Conservation (phyloP, 352 stramenopile species). For the Vaucheria bursata region DNA sequence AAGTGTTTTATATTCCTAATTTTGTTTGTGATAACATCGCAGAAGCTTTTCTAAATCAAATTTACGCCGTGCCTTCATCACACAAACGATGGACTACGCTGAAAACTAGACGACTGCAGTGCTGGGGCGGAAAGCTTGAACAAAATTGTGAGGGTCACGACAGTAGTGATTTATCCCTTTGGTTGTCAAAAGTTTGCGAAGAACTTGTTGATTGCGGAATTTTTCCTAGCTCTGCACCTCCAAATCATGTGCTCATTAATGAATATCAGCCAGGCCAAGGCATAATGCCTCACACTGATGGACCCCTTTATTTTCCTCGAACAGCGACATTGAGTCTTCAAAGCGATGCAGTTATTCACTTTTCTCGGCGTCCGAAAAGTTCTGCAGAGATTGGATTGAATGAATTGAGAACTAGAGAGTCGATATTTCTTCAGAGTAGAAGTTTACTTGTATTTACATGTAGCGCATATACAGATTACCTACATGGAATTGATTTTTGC, state of each 20-base stretch:
- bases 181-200: slow-evolving; percentile 29
- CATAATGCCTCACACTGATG: slow-evolving; percentile 49
- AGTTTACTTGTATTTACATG: slow-evolving; percentile 46
- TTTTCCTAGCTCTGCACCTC: slow-evolving; percentile 12
- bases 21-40: slow-evolving; percentile 31
- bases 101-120: slow-evolving; percentile 40
- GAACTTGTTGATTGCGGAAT: slow-evolving; percentile 23
- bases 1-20: slow-evolving; percentile 43
- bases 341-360: slow-evolving; percentile 44
- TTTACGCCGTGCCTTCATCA: not conserved
- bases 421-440: slow-evolving; percentile 27
- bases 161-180: slow-evolving; percentile 20
- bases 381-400: slow-evolving; percentile 22
- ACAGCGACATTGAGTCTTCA: slow-evolving; percentile 43
- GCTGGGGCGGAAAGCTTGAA: slow-evolving; percentile 39
- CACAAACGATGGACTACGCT: slow-evolving; percentile 24
- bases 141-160: slow-evolving; percentile 7
- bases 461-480: slow-evolving; percentile 32
- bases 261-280: slow-evolving; percentile 47
- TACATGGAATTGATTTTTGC: slow-evolving; percentile 40
- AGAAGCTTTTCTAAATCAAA: slow-evolving; percentile 16
- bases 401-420: slow-evolving; percentile 4
- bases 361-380: slow-evolving; percentile 14
- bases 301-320: slow-evolving; percentile 39
- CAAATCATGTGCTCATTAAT: slow-evolving; percentile 48